Base-by-base conservation (phyloP, 2,329 filamentous ascomycete species). In the Phoma sp. region DNA sequence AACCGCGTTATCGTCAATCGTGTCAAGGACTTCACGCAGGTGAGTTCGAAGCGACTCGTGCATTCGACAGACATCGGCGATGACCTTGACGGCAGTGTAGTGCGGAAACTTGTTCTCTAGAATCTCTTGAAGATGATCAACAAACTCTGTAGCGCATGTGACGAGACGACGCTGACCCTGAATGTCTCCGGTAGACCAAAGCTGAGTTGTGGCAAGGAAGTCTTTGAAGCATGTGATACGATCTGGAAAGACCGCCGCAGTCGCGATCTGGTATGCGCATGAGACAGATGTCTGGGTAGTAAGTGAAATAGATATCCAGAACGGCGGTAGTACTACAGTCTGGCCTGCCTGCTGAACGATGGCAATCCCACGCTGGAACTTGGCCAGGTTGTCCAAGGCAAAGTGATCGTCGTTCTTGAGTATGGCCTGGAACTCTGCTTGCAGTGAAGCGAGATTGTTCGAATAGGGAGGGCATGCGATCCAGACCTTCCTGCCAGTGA, bases 281-380 rank as follows among this genome's bases (percentile, higher is more conserved):
- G 48, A 58, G 3, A 52, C 46, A 5, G 42, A 47, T 30, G 45
- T 57, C 7, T 51, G 21, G 2, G 47, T 57, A 15, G 30, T 39
- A 3, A 60, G 28, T 5, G 32, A 29, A 20, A 40, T 48, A 6
- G 50, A 9, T 3, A 43, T 55, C 57, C 57, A 61, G 29, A 56
- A 57, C 5, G 56, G 53, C 2, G 57, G 59, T 10, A 64, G 23
- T 2, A 54, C 5, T 20, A 62, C 32, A 7, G 42, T 48, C 25
- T 59, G 37, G 1, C 53, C 51, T 11, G 50, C 32, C 18, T 49
- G 47, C 33, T 62, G 61, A 20, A 62, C 46, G 34, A 64, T 50
- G 25, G 45, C 28, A n/a, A 62, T 56, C 10, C 56, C 60, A 26
- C 54, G 42, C 26, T 57, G 32, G n/a, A 55, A 42, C 20, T 12